Evolutionary conservation across 1,284 basidiomycete species (phyloP).

Genomic region (Neotropicomus parvogracilis): DNA sequence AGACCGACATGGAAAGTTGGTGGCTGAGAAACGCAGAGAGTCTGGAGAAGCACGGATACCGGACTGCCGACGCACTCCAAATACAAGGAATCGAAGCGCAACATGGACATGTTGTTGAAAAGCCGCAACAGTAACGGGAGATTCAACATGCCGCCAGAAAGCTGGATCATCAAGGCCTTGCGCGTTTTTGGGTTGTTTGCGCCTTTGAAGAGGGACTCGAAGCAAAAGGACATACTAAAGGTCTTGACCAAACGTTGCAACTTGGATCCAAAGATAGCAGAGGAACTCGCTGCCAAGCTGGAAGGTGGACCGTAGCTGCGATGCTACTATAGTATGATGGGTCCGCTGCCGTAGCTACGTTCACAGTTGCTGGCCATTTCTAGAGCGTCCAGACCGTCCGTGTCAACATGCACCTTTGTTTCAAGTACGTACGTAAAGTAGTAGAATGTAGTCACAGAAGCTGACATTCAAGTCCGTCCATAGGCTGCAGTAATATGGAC

Average conservation of each 20-base stretch:
- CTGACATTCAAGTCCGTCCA: too few relatives aligned
- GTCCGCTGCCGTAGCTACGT: neutral
- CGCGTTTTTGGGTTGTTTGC: conserved; percentile 28
- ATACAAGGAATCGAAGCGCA: conserved; percentile 23
- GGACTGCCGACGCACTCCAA: conserved; percentile 28
- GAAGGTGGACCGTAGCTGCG: conserved; percentile 2
- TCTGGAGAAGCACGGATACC: conserved; percentile 29
- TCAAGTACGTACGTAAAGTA: neutral
- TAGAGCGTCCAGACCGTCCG: conserved; percentile 2
- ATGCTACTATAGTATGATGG: neutral
- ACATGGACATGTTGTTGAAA: conserved; percentile 18
- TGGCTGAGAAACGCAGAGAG: conserved; percentile 27
- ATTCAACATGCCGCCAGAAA: conserved; percentile 30
- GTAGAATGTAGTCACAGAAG: too few relatives aligned
- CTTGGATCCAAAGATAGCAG: conserved; percentile 20
- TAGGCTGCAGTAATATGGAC: too few relatives aligned
- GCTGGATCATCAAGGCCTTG: conserved; percentile 26
- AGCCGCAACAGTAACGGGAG: conserved; percentile 14
- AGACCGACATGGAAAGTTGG: conserved; percentile 31
- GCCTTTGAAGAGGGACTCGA: conserved; percentile 21
- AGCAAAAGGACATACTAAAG: conserved; percentile 26
- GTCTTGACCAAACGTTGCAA: conserved; percentile 29
- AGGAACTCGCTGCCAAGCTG: conserved; percentile 20
- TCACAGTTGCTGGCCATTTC: neutral
- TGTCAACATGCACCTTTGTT: conserved; percentile 9